Base-by-base conservation (phyloP, 1,284 basidiomycete genomes). In the Heterobasidion parviporum region DNA sequence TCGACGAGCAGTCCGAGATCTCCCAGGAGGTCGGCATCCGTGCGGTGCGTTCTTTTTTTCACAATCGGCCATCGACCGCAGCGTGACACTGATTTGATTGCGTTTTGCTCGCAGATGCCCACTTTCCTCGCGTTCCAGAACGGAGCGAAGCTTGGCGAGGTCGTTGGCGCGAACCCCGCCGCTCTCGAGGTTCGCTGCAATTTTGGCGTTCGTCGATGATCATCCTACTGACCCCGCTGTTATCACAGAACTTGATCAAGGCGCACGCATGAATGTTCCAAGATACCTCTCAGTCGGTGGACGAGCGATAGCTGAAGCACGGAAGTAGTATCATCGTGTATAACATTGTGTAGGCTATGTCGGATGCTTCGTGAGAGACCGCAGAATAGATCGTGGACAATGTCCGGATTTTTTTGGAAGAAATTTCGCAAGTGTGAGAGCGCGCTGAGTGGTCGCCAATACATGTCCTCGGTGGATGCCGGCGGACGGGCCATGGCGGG, bases 71-170 rank as follows among this genome's bases (percentile, higher is more conserved):
- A 14, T 9, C 41, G 35, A 12, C 20, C 34, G 8, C 15, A 14
- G 41, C 47, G 33, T 44, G 44, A 32, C 51, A 45, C 32, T 52
- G 54, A 61, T 58, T 54, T 32, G 9, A 8, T 14, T 49, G 20
- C 3, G 3, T 26, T 12, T 49, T 26, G 16, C 46, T 38, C 26
- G 43, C 56, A 80, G 71, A 87, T 92, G 82, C 90, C 90, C 15
- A 90, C 89, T 3, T 92, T 92, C 74, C 72, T 82, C 56, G 75
- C 81, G 38, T 91, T 83, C 79, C 80, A 87, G 74, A 75, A 81
- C 60, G 88, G 88, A 49, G 62, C 81, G 64, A 80, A 83, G 69
- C 67, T 86, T 58, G 77, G 77, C 50, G 78, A 82, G 35, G 65
- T 85, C 55, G 77, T 83, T 52, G 89, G 89, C 59, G 89, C 88